phyloP scores from a whole-genome alignment of 257 asterid genomes.

The Rehmannia glutinosa region DNA sequence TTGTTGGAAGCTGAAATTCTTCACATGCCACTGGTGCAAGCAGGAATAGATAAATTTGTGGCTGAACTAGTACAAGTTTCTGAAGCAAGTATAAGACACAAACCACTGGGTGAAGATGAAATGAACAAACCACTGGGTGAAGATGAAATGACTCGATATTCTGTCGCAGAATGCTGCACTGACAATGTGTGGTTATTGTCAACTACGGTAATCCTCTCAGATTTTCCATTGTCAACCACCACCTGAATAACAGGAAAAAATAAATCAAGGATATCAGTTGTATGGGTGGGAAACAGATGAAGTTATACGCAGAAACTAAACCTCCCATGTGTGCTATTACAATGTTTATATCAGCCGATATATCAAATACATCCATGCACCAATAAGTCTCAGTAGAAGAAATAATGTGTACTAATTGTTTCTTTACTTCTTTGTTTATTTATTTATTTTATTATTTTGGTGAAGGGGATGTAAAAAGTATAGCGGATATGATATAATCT shows the following conservation, averaged over 20 bases:
- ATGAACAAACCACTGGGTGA: slow-evolving; percentile 56
- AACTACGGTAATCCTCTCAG: slow-evolving; percentile 70
- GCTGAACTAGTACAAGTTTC: background rate
- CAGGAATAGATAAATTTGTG: background rate
- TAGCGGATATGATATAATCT: background rate
- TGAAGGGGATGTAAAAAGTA: background rate
- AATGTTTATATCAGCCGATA: background rate
- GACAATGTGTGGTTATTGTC: slow-evolving; percentile 39
- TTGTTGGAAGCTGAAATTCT: background rate
- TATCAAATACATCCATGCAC: background rate
- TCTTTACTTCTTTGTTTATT: background rate
- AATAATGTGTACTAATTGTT: background rate
- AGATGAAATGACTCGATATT: slow-evolving; percentile 66
- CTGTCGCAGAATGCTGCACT: slow-evolving; percentile 80
- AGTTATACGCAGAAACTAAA: background rate
- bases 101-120: slow-evolving; percentile 57
- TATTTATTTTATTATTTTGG: too few species aligned
- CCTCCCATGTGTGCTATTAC: background rate
- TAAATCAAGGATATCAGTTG: background rate
- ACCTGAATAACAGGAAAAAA: slow-evolving; percentile 36
- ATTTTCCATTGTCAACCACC: slow-evolving; percentile 73
- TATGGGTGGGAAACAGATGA: background rate
- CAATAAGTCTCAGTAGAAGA: background rate
- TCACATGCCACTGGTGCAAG: background rate
- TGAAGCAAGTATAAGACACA: slow-evolving; percentile 19